Evolutionary conservation across 2,329 filamentous ascomycete genomes (phyloP).

Genomic region (Kalmusia sp.): DNA sequence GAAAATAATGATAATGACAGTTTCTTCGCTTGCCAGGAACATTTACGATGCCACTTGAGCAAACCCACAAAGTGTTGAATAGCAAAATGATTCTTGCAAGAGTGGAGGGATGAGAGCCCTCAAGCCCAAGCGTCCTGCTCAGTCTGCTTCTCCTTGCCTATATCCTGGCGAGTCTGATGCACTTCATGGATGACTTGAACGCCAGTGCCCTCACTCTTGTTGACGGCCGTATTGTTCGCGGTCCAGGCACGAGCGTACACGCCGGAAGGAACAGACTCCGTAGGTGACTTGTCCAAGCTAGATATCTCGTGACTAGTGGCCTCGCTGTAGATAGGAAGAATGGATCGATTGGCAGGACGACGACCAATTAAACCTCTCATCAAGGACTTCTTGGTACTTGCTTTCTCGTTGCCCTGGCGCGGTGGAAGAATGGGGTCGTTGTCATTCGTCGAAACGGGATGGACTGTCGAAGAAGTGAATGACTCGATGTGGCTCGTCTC

Average conservation of each 20-base stretch:
- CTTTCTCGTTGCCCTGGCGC: background rate
- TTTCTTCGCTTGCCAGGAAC: too few species aligned
- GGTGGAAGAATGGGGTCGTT: slow-evolving; percentile 6
- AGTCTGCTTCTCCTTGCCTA: slow-evolving; percentile 11
- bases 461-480: slow-evolving; percentile 21
- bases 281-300: slow-evolving; percentile 4
- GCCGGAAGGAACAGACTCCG: slow-evolving; percentile 10
- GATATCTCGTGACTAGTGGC: slow-evolving; percentile 10
- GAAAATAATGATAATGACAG: too few species aligned
- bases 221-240: slow-evolving; percentile 10
- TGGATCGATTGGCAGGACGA: background rate
- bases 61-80: too few species aligned
- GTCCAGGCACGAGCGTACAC: slow-evolving; percentile 35
- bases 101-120: too few species aligned
- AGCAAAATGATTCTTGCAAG: too few species aligned
- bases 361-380: slow-evolving; percentile 28
- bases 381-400: slow-evolving; percentile 17
- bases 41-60: too few species aligned
- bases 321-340: slow-evolving; percentile 29
- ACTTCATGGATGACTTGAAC: slow-evolving; percentile 39
- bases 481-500: slow-evolving; percentile 18
- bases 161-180: slow-evolving; percentile 20
- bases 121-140: slow-evolving; percentile 17
- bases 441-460: slow-evolving; percentile 14
- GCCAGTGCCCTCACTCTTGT: slow-evolving; percentile 13